These are phyloP conservation scores for Aspergillus oerlinghausenensis DNA, from an alignment of 2,329 filamentous ascomycete species.

Conservation along the genomic window DNA sequence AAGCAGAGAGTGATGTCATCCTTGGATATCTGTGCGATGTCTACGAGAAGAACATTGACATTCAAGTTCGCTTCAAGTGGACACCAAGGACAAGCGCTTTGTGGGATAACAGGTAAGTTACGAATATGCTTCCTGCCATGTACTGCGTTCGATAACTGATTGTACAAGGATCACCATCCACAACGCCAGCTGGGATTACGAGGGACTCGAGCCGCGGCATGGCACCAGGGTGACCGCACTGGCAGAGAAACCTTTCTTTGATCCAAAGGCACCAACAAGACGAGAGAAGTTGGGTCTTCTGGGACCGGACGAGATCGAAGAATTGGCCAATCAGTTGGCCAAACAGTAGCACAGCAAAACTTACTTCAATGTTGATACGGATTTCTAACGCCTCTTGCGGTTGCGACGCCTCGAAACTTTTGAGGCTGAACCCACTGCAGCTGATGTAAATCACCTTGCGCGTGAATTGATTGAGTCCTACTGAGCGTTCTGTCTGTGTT, in stretches of 20 bases:
- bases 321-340: slow-evolving; percentile 8
- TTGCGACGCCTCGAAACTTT: neutral
- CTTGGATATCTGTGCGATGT: slow-evolving; percentile 64
- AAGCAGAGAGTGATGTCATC: slow-evolving; percentile 64
- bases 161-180: slow-evolving; percentile 62
- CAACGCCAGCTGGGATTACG: slow-evolving; percentile 71
- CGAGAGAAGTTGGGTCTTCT: slow-evolving; percentile 63
- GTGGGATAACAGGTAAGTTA: slow-evolving; percentile 62
- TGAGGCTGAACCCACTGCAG: neutral
- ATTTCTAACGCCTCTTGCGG: neutral
- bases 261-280: slow-evolving; percentile 59
- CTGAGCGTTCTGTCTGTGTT: neutral
- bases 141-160: neutral
- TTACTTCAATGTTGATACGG: neutral
- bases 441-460: neutral
- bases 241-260: slow-evolving; percentile 67
- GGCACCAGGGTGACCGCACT: slow-evolving; percentile 67
- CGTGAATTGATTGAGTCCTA: neutral
- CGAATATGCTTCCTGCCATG: neutral
- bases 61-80: slow-evolving; percentile 69
- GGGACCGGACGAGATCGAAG: slow-evolving; percentile 49
- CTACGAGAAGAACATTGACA: slow-evolving; percentile 66
- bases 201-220: slow-evolving; percentile 61
- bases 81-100: slow-evolving; percentile 61
- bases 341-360: neutral